Conservation (phyloP, 768 basidiomycete genomes). For the Boletus sp. region DNA sequence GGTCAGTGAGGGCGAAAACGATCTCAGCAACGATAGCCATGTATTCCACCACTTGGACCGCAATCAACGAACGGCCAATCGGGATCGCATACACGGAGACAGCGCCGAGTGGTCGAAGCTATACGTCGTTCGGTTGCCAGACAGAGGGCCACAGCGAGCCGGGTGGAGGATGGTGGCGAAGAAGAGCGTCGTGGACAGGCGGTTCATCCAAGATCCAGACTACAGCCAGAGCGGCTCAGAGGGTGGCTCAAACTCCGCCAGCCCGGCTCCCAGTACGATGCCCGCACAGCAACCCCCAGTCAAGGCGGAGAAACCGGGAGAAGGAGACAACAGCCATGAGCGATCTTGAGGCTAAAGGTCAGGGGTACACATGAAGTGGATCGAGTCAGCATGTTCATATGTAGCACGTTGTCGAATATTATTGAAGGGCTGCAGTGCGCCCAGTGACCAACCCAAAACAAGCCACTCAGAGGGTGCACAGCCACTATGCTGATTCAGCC, state of each 20-base stretch:
- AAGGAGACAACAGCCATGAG: slow-evolving; percentile 4
- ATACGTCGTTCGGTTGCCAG: background rate
- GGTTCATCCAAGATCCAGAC: slow-evolving; percentile 25
- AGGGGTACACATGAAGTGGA: background rate
- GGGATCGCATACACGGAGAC: slow-evolving; percentile 1
- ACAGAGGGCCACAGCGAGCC: background rate
- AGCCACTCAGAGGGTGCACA: slow-evolving; percentile 7
- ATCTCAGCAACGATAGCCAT: slow-evolving; percentile 20
- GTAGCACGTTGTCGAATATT: background rate
- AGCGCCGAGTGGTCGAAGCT: background rate
- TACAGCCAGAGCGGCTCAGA: slow-evolving; percentile 21
- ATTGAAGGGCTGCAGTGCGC: background rate
- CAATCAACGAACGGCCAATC: slow-evolving; percentile 24
- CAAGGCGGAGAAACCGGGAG: slow-evolving; percentile 3
- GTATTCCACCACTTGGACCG: slow-evolving; percentile 31
- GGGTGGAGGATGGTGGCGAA: background rate
- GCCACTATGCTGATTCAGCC: slow-evolving; percentile 30
- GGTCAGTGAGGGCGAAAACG: slow-evolving; percentile 10
- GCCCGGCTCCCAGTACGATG: slow-evolving; percentile 10
- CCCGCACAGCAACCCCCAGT: slow-evolving; percentile 10
- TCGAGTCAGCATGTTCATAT: background rate
- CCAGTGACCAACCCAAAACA: slow-evolving; percentile 7
- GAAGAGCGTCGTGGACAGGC: slow-evolving; percentile 5
- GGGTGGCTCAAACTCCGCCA: slow-evolving; percentile 2
- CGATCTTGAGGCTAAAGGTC: background rate